Base-by-base conservation (phyloP, 2,329 filamentous ascomycete genomes). In the Fusarium nodosum region DNA sequence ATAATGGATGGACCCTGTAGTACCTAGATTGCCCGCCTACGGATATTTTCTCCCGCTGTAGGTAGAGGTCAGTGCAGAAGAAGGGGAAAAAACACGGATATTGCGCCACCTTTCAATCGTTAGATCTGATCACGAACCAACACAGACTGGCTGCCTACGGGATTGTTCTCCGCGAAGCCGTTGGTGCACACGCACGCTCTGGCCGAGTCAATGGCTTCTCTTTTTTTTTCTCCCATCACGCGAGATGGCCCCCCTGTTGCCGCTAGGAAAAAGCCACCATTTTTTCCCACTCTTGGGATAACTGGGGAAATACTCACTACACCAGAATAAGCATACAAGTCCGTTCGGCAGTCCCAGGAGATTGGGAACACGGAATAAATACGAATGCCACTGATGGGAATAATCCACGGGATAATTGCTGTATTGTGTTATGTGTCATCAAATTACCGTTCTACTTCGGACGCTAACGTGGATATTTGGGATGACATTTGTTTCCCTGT, bases 81-180 rank as follows among this genome's bases (percentile, higher is more conserved):
- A 4, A 15, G 7, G 15, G 3, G 1, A 34, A 30, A 28, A 20
- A 2, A 38, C 22, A 41, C n/a, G 22, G 11, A 10, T 44, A 45
- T 36, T 20, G 22, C 51, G 60, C 60, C 45, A 64, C 51, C 44
- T 58, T 64, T 30, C 6, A 28, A 30, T 59, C 7, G 11, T 10
- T 46, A 36, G 38, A 58, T 46, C 51, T 34, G 34, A 58, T 45
- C 30, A n/a, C 5, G n/a, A 30, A 15, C 41, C 18, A 45, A 45
- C 26, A n/a, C 26, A 22, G 44, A 46, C 26, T n/a, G 26, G 12
- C n/a, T 9, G 18, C 18, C n/a, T 24, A 31, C 34, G 24, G 26
- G 10, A 33, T 38, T n/a, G 18, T 18, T 15, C 46, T 48, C 46
- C 55, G 55, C 34, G 28, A 39, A 22, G 51, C 61, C 61, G 61